phyloP scores from a whole-genome alignment of 345 rosid species.

The Tarenaya hassleriana region DNA sequence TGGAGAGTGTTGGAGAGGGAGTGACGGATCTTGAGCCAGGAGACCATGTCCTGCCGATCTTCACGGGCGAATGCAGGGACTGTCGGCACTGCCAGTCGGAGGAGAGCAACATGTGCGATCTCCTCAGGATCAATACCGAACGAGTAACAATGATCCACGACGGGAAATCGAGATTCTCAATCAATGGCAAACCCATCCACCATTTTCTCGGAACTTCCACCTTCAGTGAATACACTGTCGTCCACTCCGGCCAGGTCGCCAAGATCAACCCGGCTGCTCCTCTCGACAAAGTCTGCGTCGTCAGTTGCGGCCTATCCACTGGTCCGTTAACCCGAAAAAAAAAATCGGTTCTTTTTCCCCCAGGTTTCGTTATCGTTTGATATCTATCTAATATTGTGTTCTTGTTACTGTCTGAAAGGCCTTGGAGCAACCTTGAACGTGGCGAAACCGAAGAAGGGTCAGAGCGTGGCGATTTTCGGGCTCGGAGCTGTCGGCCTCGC shows the following conservation, averaged over 20 bases:
- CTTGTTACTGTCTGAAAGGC: conserved; percentile 27
- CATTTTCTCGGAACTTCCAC: conserved; percentile 80
- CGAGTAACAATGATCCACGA: conserved; percentile 62
- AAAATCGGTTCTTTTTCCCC: too few species aligned
- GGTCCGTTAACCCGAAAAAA: conserved; percentile 42
- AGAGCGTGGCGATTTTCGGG: conserved; percentile 58
- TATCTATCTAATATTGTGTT: too few species aligned
- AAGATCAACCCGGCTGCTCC: conserved; percentile 78
- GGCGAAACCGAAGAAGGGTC: conserved; percentile 66
- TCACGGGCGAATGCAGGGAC: conserved; percentile 74
- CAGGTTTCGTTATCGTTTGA: too few species aligned
- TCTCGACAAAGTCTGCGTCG: conserved; percentile 73
- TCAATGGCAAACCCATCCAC: conserved; percentile 58
- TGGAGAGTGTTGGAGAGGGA: conserved; percentile 78
- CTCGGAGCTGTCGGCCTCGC: conserved; percentile 79
- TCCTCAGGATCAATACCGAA: conserved; percentile 71
- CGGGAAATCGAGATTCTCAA: conserved; percentile 63
- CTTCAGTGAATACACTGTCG: conserved; percentile 75
- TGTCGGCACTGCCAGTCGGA: conserved; percentile 69
- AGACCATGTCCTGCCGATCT: conserved; percentile 70
- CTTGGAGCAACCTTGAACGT: conserved; percentile 74
- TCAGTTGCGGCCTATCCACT: conserved; percentile 72
- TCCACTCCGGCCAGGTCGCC: conserved; percentile 63
- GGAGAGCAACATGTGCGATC: conserved; percentile 84
- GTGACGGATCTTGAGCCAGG: conserved; percentile 70